Percentiles rank a stretch among this genome's conserved stretches.
Evolutionary conservation across 768 basidiomycete genomes (phyloP).

Genomic region (Saitozyma sp.): DNA sequence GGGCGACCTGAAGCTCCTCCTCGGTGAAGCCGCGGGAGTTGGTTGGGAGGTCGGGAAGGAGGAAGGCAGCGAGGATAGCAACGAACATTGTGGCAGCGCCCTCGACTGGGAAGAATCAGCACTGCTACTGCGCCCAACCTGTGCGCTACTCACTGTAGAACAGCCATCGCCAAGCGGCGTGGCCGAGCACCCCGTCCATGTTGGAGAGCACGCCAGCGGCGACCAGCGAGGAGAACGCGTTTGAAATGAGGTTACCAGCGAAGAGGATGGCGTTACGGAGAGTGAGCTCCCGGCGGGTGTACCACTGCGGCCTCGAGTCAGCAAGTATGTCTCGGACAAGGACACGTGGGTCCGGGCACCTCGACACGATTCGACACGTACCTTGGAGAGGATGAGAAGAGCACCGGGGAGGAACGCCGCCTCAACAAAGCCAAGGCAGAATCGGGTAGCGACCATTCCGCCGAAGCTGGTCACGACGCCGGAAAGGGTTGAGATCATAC

Average conservation of each 20-base stretch:
- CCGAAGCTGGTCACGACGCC: slow-evolving; percentile 58
- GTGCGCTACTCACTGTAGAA: slow-evolving; percentile 67
- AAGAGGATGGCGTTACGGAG: slow-evolving; percentile 43
- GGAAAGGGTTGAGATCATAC: slow-evolving; percentile 51
- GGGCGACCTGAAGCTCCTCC: slow-evolving; percentile 47
- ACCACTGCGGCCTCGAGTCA: slow-evolving; percentile 28
- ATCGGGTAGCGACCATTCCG: slow-evolving; percentile 59
- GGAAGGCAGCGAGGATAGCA: slow-evolving; percentile 65
- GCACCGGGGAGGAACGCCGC: slow-evolving; percentile 57
- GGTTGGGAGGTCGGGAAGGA: slow-evolving; percentile 52
- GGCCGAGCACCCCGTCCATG: slow-evolving; percentile 69
- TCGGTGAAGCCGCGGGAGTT: slow-evolving; percentile 48
- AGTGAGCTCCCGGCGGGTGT: slow-evolving; percentile 43
- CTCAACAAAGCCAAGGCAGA: slow-evolving; percentile 71
- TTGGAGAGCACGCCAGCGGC: slow-evolving; percentile 71
- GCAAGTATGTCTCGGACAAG: not conserved
- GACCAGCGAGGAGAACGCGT: slow-evolving; percentile 76
- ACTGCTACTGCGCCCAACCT: too few relatives aligned
- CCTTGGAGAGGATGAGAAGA: slow-evolving; percentile 40
- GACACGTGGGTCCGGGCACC: not conserved
- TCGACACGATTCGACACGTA: slow-evolving; percentile 9
- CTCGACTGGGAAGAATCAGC: slow-evolving; percentile 68
- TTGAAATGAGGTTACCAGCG: slow-evolving; percentile 64
- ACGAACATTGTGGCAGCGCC: slow-evolving; percentile 66
- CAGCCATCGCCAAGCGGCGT: slow-evolving; percentile 70